Conservation (phyloP, 768 basidiomycete genomes). For the Mycena filopes region DNA sequence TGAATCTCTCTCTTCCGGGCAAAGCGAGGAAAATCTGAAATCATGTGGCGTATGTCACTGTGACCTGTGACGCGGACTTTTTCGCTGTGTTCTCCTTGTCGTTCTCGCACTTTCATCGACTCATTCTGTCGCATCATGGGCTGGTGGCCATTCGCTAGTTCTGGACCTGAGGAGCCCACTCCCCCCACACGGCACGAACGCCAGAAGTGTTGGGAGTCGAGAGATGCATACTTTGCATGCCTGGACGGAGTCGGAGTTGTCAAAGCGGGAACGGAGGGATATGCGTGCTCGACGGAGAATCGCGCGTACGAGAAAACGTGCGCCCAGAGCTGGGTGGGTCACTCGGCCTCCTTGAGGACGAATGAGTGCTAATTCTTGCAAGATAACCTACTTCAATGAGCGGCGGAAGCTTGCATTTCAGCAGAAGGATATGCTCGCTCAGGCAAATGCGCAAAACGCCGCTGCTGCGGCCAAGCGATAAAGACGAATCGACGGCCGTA, state of each 20-base stretch:
- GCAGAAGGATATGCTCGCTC: constrained; percentile 76
- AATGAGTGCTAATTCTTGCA: constrained; percentile 2
- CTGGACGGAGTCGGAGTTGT: constrained; percentile 76
- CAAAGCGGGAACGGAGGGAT: constrained; percentile 78
- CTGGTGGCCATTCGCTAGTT: constrained; percentile 51
- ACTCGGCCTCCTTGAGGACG: neutral
- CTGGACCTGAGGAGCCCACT: constrained; percentile 49
- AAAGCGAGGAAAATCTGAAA: constrained; percentile 18
- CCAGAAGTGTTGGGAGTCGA: constrained; percentile 83
- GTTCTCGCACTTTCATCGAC: neutral
- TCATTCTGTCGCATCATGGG: constrained; percentile 43
- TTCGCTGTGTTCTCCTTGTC: neutral
- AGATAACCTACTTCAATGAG: constrained; percentile 98
- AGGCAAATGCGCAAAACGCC: constrained; percentile 48
- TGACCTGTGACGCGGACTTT: neutral
- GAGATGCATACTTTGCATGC: constrained; percentile 89
- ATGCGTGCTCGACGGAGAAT: constrained; percentile 67
- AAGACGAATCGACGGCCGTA: neutral
- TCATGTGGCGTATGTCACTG: neutral
- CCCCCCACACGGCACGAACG: constrained; percentile 71
- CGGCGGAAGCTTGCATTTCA: constrained; percentile 84
- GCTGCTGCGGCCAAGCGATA: constrained; percentile 20
- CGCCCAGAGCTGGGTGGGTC: constrained; percentile 89
- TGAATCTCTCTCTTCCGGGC: constrained; percentile 1
- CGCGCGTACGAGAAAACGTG: constrained; percentile 76